Base-by-base conservation (phyloP, 176 grass and related monocot species). In the Leersia perrieri region DNA sequence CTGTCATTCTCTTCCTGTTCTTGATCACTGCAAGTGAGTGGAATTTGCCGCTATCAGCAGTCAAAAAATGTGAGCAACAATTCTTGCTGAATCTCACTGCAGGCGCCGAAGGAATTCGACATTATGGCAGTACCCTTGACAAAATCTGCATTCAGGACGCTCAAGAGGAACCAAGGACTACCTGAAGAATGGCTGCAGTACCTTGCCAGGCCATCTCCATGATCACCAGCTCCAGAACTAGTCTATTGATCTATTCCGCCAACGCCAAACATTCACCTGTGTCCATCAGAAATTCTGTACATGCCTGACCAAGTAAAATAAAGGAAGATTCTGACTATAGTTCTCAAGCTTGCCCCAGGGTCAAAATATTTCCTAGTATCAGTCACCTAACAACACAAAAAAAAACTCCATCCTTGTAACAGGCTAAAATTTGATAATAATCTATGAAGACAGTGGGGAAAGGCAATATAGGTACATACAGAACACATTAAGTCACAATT, bases 171-270 rank as follows among this genome's bases (percentile, higher is more conserved):
- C 65, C 86, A 95, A 29, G 92, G 92, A 22, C 72, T 99, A 32
- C 92, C 90, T 82, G 92, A 95, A 71, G 84, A 90, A 73, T 99
- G 90, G 96, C 73, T 89, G 20, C 88, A 86, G 14, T 99, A 93
- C 78, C 84, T 99, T 34, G 53, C 86, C 20, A 91, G 84, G 60
- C 81, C 83, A 32, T 93, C 77, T 80, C 89, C 86, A 26, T 91
- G 71, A 80, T 30, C 65, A 80, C 65, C 25, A 53, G 73, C 45
- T 49, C 55, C 28, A 74, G 9, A 67, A 7, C 44, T 75, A 60
- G 61, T 58, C 75, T 75, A 11, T 36, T 71, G 58, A 31, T n/a
- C n/a, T n/a, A n/a, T n/a, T n/a, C n/a, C n/a, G n/a, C n/a, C n/a
- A n/a, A n/a, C n/a, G 72, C 55, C 38, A 23, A 83, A 87, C 7